Evolutionary conservation across 23 red algal species (phyloP).

Genomic region (Gracilaria vermiculophylla): DNA sequence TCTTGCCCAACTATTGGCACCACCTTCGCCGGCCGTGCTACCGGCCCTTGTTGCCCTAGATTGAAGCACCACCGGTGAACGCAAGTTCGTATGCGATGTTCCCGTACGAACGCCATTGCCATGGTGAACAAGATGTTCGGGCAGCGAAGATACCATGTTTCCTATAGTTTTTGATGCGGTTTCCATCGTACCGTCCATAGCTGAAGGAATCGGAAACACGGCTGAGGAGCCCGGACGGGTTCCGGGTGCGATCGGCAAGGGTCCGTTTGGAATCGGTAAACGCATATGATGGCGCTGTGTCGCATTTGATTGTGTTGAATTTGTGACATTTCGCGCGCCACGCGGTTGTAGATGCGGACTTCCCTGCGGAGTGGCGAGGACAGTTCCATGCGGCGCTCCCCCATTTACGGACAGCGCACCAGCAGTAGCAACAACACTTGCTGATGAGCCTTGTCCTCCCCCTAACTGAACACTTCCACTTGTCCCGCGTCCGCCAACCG

Average conservation of each 20-base stretch:
- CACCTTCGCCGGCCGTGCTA: slow-evolving; percentile 21
- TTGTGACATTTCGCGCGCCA: background rate
- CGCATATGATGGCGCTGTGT: slow-evolving; percentile 13
- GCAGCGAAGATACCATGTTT: background rate
- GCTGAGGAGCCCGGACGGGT: background rate
- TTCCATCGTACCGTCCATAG: background rate
- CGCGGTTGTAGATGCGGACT: background rate
- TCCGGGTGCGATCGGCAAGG: background rate
- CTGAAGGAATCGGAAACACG: background rate
- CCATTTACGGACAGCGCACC: background rate
- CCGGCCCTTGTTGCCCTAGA: background rate
- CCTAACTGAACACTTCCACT: slow-evolving; percentile 12
- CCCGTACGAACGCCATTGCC: background rate
- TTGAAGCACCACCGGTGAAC: background rate
- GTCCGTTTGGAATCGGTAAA: slow-evolving; percentile 18
- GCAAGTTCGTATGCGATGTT: slow-evolving; percentile 7
- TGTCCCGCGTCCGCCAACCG: background rate
- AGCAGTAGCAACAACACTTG: background rate
- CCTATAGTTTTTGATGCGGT: slow-evolving; percentile 10
- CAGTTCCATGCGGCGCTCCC: background rate
- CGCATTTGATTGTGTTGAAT: slow-evolving; percentile 13
- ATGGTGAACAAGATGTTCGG: background rate
- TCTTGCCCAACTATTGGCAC: slow-evolving; percentile 60
- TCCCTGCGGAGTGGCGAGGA: background rate
- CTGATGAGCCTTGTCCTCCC: slow-evolving; percentile 20